These are phyloP conservation scores for Escovopsis weberi DNA, from an alignment of 2,329 filamentous ascomycete genomes.

Conservation along the genomic window DNA sequence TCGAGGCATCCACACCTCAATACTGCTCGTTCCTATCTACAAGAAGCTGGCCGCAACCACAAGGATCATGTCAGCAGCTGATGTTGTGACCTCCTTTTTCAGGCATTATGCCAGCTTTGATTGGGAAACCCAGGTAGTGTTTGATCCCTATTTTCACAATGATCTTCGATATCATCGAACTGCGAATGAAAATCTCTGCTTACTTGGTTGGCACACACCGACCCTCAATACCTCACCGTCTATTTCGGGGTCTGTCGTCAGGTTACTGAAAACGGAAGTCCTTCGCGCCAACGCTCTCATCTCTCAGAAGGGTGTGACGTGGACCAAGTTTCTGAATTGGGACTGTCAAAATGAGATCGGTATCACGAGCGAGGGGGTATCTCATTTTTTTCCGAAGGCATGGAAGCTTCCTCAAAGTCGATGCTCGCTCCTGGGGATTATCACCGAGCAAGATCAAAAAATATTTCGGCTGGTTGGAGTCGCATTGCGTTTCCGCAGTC, in stretches of 20 bases:
- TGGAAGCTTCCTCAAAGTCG: constrained; percentile 43
- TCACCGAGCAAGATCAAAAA: constrained; percentile 37
- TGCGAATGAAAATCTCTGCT: constrained; percentile 43
- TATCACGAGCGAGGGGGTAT: constrained; percentile 13
- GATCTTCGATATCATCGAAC: constrained; percentile 38
- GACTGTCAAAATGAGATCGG: not conserved
- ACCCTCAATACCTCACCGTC: constrained; percentile 43
- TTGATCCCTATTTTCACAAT: constrained; percentile 45
- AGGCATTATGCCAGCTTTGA: constrained; percentile 45
- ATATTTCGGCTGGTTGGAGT: constrained; percentile 50
- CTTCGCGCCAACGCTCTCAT: constrained; percentile 29
- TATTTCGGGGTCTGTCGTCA: constrained; percentile 37
- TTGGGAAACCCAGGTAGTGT: constrained; percentile 39
- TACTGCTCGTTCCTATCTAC: constrained; percentile 45
- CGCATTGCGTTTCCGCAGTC: constrained; percentile 40
- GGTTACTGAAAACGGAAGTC: constrained; percentile 37
- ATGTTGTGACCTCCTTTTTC: constrained; percentile 47
- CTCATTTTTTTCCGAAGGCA: constrained; percentile 39
- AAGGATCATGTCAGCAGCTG: constrained; percentile 26
- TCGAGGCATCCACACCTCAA: constrained; percentile 48
- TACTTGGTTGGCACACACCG: constrained; percentile 48
- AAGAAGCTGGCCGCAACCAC: constrained; percentile 33
- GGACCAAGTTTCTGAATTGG: constrained; percentile 26
- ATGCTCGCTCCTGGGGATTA: constrained; percentile 51
- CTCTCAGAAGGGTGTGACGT: constrained; percentile 20